Evolutionary conservation across 2,329 filamentous ascomycete species (phyloP).

Genomic region (Aspergillus aculeatus): DNA sequence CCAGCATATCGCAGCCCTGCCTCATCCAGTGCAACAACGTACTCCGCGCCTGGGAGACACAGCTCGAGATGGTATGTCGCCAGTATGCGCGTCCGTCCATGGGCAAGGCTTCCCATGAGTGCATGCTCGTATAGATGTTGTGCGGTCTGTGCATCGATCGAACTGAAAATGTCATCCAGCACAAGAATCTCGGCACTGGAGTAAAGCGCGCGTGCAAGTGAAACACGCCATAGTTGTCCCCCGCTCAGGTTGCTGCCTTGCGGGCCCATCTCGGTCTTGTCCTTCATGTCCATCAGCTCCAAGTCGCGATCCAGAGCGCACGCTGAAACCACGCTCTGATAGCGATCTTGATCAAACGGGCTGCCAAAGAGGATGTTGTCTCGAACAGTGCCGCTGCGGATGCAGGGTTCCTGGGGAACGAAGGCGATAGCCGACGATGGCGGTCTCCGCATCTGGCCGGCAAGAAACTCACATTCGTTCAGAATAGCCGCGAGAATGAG

Average conservation of each 20-base stretch:
- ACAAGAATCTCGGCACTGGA: background rate
- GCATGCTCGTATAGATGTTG: slow-evolving; percentile 3
- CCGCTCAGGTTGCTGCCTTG: slow-evolving; percentile 3
- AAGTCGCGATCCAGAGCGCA: background rate
- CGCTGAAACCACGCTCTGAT: background rate
- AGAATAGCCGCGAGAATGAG: slow-evolving; percentile 1
- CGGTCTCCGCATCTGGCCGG: background rate
- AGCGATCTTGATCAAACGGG: background rate
- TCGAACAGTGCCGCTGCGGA: background rate
- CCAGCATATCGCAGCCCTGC: slow-evolving; percentile 1
- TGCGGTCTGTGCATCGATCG: slow-evolving; percentile 4
- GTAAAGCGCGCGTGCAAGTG: background rate
- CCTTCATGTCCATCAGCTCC: background rate
- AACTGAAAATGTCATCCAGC: slow-evolving; percentile 5
- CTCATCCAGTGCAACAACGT: background rate
- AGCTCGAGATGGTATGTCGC: slow-evolving; percentile 4
- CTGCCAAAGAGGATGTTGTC: slow-evolving; percentile 3
- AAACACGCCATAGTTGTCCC: slow-evolving; percentile 3
- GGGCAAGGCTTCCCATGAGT: background rate
- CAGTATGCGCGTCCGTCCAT: slow-evolving; percentile 1
- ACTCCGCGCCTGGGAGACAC: slow-evolving; percentile 1
- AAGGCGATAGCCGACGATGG: background rate
- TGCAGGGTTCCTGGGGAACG: background rate
- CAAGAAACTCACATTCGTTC: background rate
- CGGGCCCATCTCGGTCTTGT: background rate